A percentile compares a stretch with the other conserved stretches of the same genome.
These are phyloP conservation scores for Apiotrichum mycotoxinovorans DNA, from an alignment of 1,284 basidiomycete genomes.

Conservation along the genomic window DNA sequence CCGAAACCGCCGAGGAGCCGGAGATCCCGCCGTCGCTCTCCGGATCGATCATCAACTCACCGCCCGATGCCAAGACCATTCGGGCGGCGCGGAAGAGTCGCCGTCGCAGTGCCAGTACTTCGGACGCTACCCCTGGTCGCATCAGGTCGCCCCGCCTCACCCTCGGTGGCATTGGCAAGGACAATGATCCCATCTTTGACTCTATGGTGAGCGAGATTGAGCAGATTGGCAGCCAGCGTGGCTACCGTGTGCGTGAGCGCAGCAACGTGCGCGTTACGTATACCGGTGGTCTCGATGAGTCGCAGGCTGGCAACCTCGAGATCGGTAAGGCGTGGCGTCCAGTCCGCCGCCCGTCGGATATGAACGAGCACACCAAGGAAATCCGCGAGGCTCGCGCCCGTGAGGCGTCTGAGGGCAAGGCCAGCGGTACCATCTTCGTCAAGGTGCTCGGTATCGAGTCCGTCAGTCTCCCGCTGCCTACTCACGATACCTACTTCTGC, in stretches of 20 bases:
- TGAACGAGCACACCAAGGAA: slow-evolving; percentile 90
- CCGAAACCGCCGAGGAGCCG: not conserved
- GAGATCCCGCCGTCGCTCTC: slow-evolving; percentile 1
- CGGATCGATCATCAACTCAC: slow-evolving; percentile 11
- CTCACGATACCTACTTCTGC: slow-evolving; percentile 68
- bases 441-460: slow-evolving; percentile 77
- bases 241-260: slow-evolving; percentile 63
- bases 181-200: slow-evolving; percentile 39
- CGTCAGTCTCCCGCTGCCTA: slow-evolving; percentile 69
- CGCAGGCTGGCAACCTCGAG: slow-evolving; percentile 71
- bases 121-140: slow-evolving; percentile 30
- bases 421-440: slow-evolving; percentile 89
- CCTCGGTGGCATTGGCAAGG: slow-evolving; percentile 37
- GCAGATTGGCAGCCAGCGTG: slow-evolving; percentile 48
- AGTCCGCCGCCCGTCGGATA: slow-evolving; percentile 83
- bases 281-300: slow-evolving; percentile 61
- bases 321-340: slow-evolving; percentile 80
- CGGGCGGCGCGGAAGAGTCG: slow-evolving; percentile 26
- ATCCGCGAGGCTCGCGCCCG: slow-evolving; percentile 73
- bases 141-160: slow-evolving; percentile 34
- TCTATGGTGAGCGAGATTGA: slow-evolving; percentile 44
- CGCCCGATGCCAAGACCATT: not conserved
- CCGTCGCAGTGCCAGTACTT: slow-evolving; percentile 42
- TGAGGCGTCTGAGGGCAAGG: slow-evolving; percentile 66
- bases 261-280: slow-evolving; percentile 74